phyloP scores from a whole-genome alignment of 176 grass and related monocot genomes.

The Urochloa ruziziensis region DNA sequence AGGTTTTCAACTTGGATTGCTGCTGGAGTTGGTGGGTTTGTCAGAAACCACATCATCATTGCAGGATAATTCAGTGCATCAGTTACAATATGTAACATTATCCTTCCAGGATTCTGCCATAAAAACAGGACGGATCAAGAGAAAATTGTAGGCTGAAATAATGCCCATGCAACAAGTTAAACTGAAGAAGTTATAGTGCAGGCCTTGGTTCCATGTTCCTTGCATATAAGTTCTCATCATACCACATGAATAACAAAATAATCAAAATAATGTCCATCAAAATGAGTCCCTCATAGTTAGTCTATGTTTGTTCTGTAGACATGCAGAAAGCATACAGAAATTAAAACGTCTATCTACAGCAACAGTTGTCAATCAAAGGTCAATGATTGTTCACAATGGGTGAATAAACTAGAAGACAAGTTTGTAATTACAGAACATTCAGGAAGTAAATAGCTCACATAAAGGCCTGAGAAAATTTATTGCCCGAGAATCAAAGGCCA shows the following conservation, averaged over 20 bases:
- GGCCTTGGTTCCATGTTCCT: not conserved
- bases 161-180: not conserved
- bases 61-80: constrained; percentile 86
- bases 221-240: constrained; percentile 8
- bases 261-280: not conserved
- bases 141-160: not conserved
- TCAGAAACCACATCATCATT: constrained; percentile 86
- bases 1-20: constrained; percentile 54
- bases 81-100: constrained; percentile 84
- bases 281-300: not conserved
- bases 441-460: not conserved
- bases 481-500: not conserved
- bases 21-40: constrained; percentile 59
- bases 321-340: not conserved
- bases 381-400: not conserved
- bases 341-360: not conserved
- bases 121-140: constrained; percentile 23
- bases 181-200: not conserved
- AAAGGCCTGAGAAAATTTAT: not conserved
- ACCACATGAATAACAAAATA: constrained; percentile 4
- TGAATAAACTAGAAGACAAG: not conserved
- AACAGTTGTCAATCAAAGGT: constrained; percentile 3
- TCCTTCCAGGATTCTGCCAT: constrained; percentile 66
- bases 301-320: too few relatives aligned
- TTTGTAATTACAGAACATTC: not conserved